Percentiles rank a stretch among this genome's conserved stretches.
Evolutionary conservation across 768 basidiomycete genomes (phyloP).

Genomic region (Obba rivulosa): DNA sequence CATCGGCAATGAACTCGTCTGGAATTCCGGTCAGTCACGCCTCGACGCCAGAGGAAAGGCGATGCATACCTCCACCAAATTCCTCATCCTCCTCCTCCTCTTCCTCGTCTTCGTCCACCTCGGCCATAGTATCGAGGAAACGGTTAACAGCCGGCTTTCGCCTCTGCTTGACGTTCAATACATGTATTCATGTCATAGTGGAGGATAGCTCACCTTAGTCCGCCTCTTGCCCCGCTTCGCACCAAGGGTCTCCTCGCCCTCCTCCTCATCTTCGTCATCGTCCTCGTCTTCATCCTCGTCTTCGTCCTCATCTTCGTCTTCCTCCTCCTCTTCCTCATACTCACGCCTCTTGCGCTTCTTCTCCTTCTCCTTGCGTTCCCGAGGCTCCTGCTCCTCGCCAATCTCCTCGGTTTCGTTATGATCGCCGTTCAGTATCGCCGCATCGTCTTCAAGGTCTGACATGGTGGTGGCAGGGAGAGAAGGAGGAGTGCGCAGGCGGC

Average conservation of each 20-base stretch:
- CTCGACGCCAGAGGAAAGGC: slow-evolving; percentile 1
- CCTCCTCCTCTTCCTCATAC: slow-evolving; percentile 34
- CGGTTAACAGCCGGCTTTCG: slow-evolving; percentile 61
- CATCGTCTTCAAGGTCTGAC: slow-evolving; percentile 24
- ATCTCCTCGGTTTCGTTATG: slow-evolving; percentile 17
- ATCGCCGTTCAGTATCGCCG: slow-evolving; percentile 15
- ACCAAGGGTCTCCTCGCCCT: slow-evolving; percentile 47
- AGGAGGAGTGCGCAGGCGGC: background rate
- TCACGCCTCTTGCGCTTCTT: slow-evolving; percentile 29
- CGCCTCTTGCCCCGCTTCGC: slow-evolving; percentile 50
- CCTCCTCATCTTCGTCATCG: slow-evolving; percentile 36
- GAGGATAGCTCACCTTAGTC: slow-evolving; percentile 44
- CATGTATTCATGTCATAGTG: background rate
- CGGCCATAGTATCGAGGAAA: slow-evolving; percentile 95
- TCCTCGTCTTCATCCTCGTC: slow-evolving; percentile 36
- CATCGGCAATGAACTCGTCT: slow-evolving; percentile 70
- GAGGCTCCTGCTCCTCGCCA: slow-evolving; percentile 29
- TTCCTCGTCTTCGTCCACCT: slow-evolving; percentile 95
- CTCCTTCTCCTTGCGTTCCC: slow-evolving; percentile 10
- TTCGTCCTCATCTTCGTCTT: slow-evolving; percentile 31
- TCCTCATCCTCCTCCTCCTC: slow-evolving; percentile 89
- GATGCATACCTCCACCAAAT: slow-evolving; percentile 38
- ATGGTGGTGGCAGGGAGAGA: slow-evolving; percentile 1
- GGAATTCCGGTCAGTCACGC: slow-evolving; percentile 3
- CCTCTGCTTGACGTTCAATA: slow-evolving; percentile 43